Conservation (phyloP, 176 grass and related monocot genomes). For the Thalia dealbata region DNA sequence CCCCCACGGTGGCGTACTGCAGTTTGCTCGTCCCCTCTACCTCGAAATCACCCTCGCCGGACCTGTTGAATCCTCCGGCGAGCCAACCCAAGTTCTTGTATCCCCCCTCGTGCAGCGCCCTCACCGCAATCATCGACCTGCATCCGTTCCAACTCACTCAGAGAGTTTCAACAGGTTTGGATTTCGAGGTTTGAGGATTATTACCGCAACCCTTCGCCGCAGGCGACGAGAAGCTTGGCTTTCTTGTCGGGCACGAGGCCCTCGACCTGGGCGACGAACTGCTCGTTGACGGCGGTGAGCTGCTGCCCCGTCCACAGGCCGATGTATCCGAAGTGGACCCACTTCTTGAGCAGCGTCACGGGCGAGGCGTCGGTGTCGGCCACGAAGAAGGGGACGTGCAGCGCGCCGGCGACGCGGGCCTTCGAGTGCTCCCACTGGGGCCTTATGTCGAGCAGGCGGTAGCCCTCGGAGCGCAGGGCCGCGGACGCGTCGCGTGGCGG, state of each 20-base stretch:
- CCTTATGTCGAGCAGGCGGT: conserved; percentile 63
- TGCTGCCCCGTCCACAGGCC: conserved; percentile 74
- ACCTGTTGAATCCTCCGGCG: conserved; percentile 73
- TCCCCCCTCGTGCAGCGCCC: conserved; percentile 59
- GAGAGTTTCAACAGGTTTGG: neutral
- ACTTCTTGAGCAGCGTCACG: conserved; percentile 82
- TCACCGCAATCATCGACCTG: conserved; percentile 84
- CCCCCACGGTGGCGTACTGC: conserved; percentile 76
- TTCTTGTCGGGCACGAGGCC: conserved; percentile 39
- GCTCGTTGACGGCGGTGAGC: conserved; percentile 69
- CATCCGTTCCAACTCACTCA: neutral
- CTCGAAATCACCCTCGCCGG: conserved; percentile 42
- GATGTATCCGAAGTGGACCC: conserved; percentile 91
- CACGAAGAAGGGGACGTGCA: conserved; percentile 60
- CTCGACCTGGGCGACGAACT: conserved; percentile 55
- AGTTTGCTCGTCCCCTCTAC: conserved; percentile 67
- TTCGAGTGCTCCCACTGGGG: conserved; percentile 69
- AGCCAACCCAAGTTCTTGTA: conserved; percentile 83
- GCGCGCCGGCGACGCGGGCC: conserved; percentile 44
- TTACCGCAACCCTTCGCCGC: conserved; percentile 88
- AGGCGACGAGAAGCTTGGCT: conserved; percentile 65
- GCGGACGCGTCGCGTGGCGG: conserved; percentile 37
- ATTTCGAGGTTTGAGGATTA: neutral
- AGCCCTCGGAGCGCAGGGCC: conserved; percentile 38
- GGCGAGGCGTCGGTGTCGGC: conserved; percentile 44